Conservation (phyloP, 306 rosid genomes). For the Dryas alaskensis region DNA sequence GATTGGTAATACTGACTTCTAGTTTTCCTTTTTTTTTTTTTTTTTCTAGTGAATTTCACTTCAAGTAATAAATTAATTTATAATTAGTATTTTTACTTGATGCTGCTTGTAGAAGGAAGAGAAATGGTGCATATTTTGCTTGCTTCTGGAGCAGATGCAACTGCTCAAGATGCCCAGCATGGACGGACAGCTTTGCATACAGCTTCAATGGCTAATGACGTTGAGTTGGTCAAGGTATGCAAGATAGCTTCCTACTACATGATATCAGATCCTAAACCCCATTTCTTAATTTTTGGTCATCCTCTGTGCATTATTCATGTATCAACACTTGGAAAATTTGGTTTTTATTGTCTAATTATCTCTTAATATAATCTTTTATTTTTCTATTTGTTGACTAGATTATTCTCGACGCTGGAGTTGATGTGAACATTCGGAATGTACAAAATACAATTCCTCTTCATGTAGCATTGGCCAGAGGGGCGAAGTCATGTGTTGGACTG, state of each 20-base stretch:
- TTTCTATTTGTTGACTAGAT: conserved; percentile 51
- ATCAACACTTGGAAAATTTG: background rate
- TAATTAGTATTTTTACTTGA: conserved; percentile 28
- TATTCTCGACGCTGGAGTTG: conserved; percentile 86
- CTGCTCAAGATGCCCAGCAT: conserved; percentile 84
- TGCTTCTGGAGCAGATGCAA: conserved; percentile 87
- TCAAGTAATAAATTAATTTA: background rate
- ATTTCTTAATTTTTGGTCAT: conserved; percentile 21
- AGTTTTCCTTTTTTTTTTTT: background rate
- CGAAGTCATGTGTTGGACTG: conserved; percentile 87
- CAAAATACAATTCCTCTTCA: conserved; percentile 96
- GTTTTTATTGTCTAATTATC: background rate
- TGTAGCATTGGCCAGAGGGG: conserved; percentile 95
- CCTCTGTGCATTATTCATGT: background rate
- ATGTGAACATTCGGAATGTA: conserved; percentile 85
- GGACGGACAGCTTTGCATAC: conserved; percentile 95
- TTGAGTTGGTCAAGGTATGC: conserved; percentile 79
- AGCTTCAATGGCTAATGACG: conserved; percentile 86
- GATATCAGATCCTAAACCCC: conserved; percentile 16
- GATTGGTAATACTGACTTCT: background rate
- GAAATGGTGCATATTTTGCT: conserved; percentile 86
- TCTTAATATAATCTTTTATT: background rate
- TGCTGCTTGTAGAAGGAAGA: conserved; percentile 71
- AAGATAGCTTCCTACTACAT: conserved; percentile 20
- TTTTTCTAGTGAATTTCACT: background rate